Percentiles rank a stretch among this genome's conserved stretches.
These are phyloP conservation scores for Cucurbitaria berberidis DNA, from an alignment of 2,329 filamentous ascomycete species.

Conservation along the genomic window DNA sequence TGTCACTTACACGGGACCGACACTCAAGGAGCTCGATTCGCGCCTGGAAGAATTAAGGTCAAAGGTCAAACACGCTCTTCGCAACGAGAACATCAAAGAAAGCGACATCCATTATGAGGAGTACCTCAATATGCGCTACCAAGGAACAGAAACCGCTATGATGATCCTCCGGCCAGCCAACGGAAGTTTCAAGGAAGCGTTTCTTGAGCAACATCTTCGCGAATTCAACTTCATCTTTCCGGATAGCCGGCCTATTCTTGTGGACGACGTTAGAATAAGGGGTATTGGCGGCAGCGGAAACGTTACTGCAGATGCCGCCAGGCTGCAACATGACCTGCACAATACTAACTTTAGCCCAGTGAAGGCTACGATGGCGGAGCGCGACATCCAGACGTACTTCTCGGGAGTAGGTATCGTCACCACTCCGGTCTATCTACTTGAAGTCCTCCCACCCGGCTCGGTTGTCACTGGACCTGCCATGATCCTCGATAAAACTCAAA, in stretches of 20 bases:
- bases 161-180: constrained; percentile 79
- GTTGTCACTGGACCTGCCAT: constrained; percentile 70
- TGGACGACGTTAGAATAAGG: constrained; percentile 83
- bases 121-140: constrained; percentile 89
- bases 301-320: not conserved
- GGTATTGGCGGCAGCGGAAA: constrained; percentile 61
- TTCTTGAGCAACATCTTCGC: constrained; percentile 81
- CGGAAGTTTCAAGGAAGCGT: constrained; percentile 77
- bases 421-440: not conserved
- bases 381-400: not conserved
- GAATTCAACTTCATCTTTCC: constrained; percentile 87
- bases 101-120: constrained; percentile 50
- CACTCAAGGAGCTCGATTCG: not conserved
- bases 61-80: not conserved
- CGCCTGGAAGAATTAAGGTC: not conserved
- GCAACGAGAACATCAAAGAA: constrained; percentile 3
- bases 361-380: not conserved
- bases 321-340: not conserved
- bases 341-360: not conserved
- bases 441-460: constrained; percentile 59
- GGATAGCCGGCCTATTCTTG: constrained; percentile 74
- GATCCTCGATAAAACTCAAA: constrained; percentile 83
- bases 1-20: not conserved
- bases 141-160: constrained; percentile 82
- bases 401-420: not conserved